Evolutionary conservation across 2,329 filamentous ascomycete species (phyloP).

Genomic region (Fusarium brachygibbosum): DNA sequence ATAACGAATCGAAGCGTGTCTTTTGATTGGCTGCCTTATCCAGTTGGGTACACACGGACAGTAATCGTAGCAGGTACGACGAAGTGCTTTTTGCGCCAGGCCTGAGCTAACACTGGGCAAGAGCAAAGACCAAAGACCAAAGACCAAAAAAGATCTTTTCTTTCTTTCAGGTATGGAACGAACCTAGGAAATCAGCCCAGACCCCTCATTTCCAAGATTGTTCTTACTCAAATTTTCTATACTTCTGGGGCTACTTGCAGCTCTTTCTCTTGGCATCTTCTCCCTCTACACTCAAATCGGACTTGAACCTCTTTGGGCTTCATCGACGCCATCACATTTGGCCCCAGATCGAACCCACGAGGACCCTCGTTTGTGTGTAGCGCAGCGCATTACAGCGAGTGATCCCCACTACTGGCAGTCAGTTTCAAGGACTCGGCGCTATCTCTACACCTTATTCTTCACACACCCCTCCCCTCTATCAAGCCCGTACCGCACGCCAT

Average conservation of each 20-base stretch:
- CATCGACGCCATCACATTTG: constrained; percentile 42
- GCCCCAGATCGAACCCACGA: constrained; percentile 43
- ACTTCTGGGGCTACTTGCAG: constrained; percentile 38
- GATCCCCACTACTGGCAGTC: constrained; percentile 20
- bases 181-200: constrained; percentile 17
- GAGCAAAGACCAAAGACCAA: constrained; percentile 11
- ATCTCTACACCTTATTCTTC: constrained; percentile 39
- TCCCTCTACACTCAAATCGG: constrained; percentile 20
- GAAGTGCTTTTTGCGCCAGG: constrained; percentile 28
- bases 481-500: constrained; percentile 43
- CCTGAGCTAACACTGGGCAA: constrained; percentile 9
- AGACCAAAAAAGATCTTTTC: constrained; percentile 7
- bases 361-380: constrained; percentile 25
- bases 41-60: constrained; percentile 34
- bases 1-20: constrained; percentile 36
- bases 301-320: constrained; percentile 40
- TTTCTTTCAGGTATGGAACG: constrained; percentile 2
- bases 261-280: constrained; percentile 32
- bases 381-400: constrained; percentile 18
- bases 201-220: constrained; percentile 39
- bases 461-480: constrained; percentile 40
- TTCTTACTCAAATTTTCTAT: constrained; percentile 20
- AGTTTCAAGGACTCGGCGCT: constrained; percentile 31
- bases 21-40: constrained; percentile 39
- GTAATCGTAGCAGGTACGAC: constrained; percentile 15